Evolutionary conservation across 2,329 filamentous ascomycete genomes (phyloP).

Genomic region (Aspergillus viridinutans): DNA sequence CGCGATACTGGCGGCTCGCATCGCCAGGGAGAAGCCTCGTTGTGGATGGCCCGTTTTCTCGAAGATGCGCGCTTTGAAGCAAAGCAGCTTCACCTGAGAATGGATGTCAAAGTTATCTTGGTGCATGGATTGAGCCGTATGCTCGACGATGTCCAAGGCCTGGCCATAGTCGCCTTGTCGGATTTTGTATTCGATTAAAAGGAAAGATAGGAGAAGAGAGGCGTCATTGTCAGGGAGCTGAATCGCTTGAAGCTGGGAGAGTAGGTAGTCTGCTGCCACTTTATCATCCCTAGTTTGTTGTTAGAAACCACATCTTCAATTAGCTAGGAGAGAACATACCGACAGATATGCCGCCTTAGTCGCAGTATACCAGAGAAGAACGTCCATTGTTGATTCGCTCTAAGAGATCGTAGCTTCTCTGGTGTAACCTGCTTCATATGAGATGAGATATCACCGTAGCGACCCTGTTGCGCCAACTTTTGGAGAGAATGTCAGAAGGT

Average conservation of each 20-base stretch:
- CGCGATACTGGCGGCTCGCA: slow-evolving; percentile 71
- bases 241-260: slow-evolving; percentile 54
- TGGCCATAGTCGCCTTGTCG: slow-evolving; percentile 49
- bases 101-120: slow-evolving; percentile 59
- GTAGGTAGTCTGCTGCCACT: slow-evolving; percentile 52
- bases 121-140: slow-evolving; percentile 49
- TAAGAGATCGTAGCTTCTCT: slow-evolving; percentile 66
- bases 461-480: slow-evolving; percentile 60
- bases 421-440: slow-evolving; percentile 58
- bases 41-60: slow-evolving; percentile 64
- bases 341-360: slow-evolving; percentile 39
- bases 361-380: slow-evolving; percentile 43
- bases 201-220: slow-evolving; percentile 54
- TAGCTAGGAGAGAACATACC: slow-evolving; percentile 23
- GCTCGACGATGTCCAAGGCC: slow-evolving; percentile 54
- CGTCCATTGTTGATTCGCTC: slow-evolving; percentile 60
- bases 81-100: slow-evolving; percentile 65
- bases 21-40: slow-evolving; percentile 69
- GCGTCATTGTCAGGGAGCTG: slow-evolving; percentile 56
- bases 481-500: slow-evolving; percentile 3
- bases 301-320: slow-evolving; percentile 10
- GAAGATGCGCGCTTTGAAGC: slow-evolving; percentile 68
- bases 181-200: slow-evolving; percentile 57
- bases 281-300: slow-evolving; percentile 49
- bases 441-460: slow-evolving; percentile 64